Conservation (phyloP, 495 filamentous ascomycete genomes). For the Podospora pseudoanserina region DNA sequence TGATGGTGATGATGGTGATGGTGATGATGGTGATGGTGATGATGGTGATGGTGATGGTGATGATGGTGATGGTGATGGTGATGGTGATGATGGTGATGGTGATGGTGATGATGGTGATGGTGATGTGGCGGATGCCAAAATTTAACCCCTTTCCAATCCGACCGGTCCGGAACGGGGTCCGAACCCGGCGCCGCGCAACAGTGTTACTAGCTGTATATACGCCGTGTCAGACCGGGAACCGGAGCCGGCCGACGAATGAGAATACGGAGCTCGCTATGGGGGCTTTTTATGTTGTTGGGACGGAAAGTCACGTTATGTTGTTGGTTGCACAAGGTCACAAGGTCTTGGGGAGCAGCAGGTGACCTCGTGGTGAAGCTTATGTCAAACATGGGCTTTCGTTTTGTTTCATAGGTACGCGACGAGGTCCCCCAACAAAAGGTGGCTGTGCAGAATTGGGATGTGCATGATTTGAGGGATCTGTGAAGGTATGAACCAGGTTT, state of each 20-base stretch:
- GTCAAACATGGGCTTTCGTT: background rate
- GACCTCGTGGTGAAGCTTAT: background rate
- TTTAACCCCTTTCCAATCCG: background rate
- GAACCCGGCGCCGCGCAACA: background rate
- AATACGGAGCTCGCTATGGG: background rate
- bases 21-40: background rate
- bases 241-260: background rate
- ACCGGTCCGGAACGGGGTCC: background rate
- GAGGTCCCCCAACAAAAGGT: no score
- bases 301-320: background rate
- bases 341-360: background rate
- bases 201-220: background rate
- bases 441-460: background rate
- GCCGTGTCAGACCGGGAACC: background rate
- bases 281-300: background rate
- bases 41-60: background rate
- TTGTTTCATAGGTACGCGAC: background rate
- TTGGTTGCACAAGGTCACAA: background rate
- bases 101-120: background rate
- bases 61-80: background rate
- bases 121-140: background rate
- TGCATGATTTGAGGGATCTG: background rate
- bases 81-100: no score
- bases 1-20: no score
- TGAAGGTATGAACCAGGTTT: background rate